Evolutionary conservation across 495 filamentous ascomycete species (phyloP).

Genomic region (Talaromyces proteolyticus): DNA sequence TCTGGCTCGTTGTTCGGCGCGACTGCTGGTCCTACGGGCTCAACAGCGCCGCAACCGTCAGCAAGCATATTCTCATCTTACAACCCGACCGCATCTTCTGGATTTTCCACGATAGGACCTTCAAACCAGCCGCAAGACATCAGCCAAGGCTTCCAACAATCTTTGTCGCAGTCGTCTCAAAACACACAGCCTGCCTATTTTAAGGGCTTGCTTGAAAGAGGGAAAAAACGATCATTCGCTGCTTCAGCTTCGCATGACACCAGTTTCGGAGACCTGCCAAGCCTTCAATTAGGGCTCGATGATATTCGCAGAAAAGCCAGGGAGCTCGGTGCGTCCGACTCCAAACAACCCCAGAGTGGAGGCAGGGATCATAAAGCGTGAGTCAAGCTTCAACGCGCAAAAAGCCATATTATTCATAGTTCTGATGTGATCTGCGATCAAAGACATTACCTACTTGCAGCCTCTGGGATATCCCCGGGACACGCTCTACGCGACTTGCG

Average conservation of each 20-base stretch:
- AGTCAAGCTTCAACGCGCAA: constrained; percentile 13
- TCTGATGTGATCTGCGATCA: not conserved
- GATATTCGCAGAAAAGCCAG: constrained; percentile 81
- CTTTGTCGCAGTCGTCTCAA: constrained; percentile 19
- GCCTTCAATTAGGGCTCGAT: constrained; percentile 74
- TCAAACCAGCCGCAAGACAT: constrained; percentile 23
- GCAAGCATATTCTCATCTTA: not conserved
- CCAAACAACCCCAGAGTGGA: constrained; percentile 36
- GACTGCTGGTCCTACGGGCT: not conserved
- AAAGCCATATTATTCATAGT: not conserved
- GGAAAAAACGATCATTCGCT: constrained; percentile 45
- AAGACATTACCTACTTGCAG: constrained; percentile 79
- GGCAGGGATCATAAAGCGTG: constrained; percentile 59
- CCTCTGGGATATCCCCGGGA: constrained; percentile 78
- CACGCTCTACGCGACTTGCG: constrained; percentile 74
- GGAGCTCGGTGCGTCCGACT: constrained; percentile 58
- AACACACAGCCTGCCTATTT: constrained; percentile 66
- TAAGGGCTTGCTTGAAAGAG: constrained; percentile 77
- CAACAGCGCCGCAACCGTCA: not conserved
- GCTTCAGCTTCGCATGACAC: constrained; percentile 22
- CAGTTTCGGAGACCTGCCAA: constrained; percentile 43
- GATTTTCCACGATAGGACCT: not conserved
- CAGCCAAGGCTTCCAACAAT: constrained; percentile 9
- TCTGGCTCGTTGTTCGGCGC: not conserved
- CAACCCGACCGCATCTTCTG: not conserved